Base-by-base conservation (phyloP, 1,284 basidiomycete species). In the Fomitiporia mediterranea region DNA sequence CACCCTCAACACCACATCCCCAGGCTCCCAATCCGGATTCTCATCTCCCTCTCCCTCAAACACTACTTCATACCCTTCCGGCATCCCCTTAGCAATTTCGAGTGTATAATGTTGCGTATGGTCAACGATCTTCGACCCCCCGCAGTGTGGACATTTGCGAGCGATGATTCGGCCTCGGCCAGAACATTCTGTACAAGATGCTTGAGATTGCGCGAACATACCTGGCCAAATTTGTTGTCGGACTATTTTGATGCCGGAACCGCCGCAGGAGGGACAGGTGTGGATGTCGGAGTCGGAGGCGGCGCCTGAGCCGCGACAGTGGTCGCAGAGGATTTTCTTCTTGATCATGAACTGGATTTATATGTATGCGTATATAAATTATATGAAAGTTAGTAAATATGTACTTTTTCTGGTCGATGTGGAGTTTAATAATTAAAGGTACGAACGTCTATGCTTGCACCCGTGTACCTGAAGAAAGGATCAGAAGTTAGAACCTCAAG, bases 211-310 rank as follows among this genome's bases (percentile, higher is more conserved):
- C 0, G 87, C 89, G 65, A 88, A 90, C 93, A 96, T 95, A 21
- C 93, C 93, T 1, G 94, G 93, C 77, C 95, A 94, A 62, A 98
- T 90, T 75, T 94, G 94, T 68, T 96, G 93, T 56, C 92, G 87
- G 55, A 87, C 81, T 28, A 96, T 70, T 65, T 89, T 86, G 55
- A 94, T 79, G 39, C 94, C 94, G 55, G 84, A 77, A n/a, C 94
- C 94, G 46, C 81, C 79, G 67, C 94, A 98, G 8, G 80, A 79
- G 2, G 79, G 69, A 67, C 94, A 98, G 17, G 80, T 80, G 62
- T 92, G 87, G 30, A 98, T 89, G 67, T 97, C 92, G 9, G 78
- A 70, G 47, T 91, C 87, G 0, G 91, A 91, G 1, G 92, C 88
- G 1, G 95, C 94, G 25, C 94, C 94, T 2, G 89, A 84, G 4